These are phyloP conservation scores for Adiantum capillusveneris DNA, from an alignment of 75 land plant species.

Conservation along the genomic window DNA sequence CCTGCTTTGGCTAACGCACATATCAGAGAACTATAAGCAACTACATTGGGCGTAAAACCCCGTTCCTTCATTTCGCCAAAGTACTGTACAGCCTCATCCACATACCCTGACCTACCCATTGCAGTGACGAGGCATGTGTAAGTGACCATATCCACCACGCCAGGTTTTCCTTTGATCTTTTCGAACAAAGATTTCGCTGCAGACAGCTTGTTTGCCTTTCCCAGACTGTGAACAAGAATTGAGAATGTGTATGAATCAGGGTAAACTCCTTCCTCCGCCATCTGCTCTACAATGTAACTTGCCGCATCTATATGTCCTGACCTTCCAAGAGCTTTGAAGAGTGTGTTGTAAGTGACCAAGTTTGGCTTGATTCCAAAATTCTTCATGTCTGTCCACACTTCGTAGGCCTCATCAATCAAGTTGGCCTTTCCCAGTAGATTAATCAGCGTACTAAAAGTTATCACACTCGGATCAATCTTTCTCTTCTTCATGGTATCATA, in stretches of 20 bases:
- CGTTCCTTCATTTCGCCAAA: constrained; percentile 39
- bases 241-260: constrained; percentile 51
- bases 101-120: constrained; percentile 31
- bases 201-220: constrained; percentile 34
- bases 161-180: constrained; percentile 52
- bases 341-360: constrained; percentile 35
- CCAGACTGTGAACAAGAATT: constrained; percentile 53
- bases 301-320: constrained; percentile 48
- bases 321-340: constrained; percentile 54
- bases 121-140: constrained; percentile 65
- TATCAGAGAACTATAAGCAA: constrained; percentile 58
- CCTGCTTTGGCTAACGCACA: constrained; percentile 44
- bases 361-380: constrained; percentile 30
- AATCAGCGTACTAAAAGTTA: constrained; percentile 51
- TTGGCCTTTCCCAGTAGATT: constrained; percentile 44
- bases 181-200: constrained; percentile 57
- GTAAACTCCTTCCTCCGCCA: constrained; percentile 22
- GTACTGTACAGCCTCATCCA: constrained; percentile 35
- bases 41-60: constrained; percentile 42
- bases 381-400: constrained; percentile 46
- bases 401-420: constrained; percentile 41
- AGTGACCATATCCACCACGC: constrained; percentile 40
- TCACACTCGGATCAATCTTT: constrained; percentile 30
- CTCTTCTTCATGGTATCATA: constrained; percentile 51
- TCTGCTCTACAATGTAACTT: constrained; percentile 24